These are phyloP conservation scores for Apiotrichum veenhuisii DNA, from an alignment of 1,284 basidiomycete species.

Conservation along the genomic window DNA sequence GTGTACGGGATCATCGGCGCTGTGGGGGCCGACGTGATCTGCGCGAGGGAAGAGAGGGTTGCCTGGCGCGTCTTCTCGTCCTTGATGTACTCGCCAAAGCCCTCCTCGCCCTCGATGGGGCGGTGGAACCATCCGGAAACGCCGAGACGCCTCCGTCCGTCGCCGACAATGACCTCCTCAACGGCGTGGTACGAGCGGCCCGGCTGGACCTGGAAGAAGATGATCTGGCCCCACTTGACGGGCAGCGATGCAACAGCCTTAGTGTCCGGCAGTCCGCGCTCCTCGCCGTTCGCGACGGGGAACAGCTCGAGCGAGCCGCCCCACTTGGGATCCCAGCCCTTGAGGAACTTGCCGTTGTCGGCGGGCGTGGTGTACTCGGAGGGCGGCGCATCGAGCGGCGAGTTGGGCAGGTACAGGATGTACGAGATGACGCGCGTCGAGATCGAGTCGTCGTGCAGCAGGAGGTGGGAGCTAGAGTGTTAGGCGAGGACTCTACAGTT, in stretches of 20 bases:
- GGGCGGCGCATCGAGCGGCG: constrained; percentile 56
- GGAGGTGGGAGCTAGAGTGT: constrained; percentile 67
- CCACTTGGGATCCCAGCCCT: constrained; percentile 72
- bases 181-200: constrained; percentile 93
- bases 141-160: constrained; percentile 70
- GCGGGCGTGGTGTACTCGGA: constrained; percentile 27
- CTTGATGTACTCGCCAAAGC: constrained; percentile 60
- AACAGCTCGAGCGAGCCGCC: constrained; percentile 97
- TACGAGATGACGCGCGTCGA: constrained; percentile 91
- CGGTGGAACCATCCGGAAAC: constrained; percentile 96
- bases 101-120: constrained; percentile 84
- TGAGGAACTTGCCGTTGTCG: constrained; percentile 42
- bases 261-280: constrained; percentile 43
- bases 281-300: constrained; percentile 55
- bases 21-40: constrained; percentile 58
- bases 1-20: constrained; percentile 47
- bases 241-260: constrained; percentile 41
- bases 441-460: constrained; percentile 98
- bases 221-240: constrained; percentile 88
- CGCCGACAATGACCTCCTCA: constrained; percentile 86
- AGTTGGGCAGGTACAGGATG: constrained; percentile 95
- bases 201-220: constrained; percentile 80
- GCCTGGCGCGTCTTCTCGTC: constrained; percentile 75
- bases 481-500: background rate
- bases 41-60: constrained; percentile 49